A percentile compares a stretch with the other conserved stretches of the same genome.
Conservation (phyloP, 495 filamentous ascomycete genomes). For the Cryomyces minteri region DNA sequence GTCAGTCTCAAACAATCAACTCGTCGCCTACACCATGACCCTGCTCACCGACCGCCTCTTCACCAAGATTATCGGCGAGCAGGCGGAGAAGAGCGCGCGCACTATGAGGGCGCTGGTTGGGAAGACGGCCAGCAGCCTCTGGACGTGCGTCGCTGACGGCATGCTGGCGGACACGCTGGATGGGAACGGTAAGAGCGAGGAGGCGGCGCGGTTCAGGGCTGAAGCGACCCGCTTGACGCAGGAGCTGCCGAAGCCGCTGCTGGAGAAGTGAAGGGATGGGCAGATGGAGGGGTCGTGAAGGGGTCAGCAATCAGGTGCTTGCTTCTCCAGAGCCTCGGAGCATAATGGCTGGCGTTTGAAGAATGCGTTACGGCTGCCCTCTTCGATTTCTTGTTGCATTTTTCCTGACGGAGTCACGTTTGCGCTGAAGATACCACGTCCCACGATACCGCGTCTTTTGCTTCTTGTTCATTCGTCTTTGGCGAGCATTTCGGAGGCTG, state of each 20-base stretch:
- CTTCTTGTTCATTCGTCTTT: no score
- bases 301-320: no score
- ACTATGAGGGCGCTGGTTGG: slow-evolving; percentile 58
- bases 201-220: slow-evolving; percentile 29
- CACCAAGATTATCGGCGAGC: slow-evolving; percentile 65
- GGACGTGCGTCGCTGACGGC: slow-evolving; percentile 69
- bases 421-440: no score
- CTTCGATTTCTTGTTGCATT: no score
- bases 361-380: no score
- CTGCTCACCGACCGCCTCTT: slow-evolving; percentile 81
- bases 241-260: slow-evolving; percentile 8
- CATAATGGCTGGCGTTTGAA: no score
- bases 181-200: slow-evolving; percentile 44
- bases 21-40: slow-evolving; percentile 62
- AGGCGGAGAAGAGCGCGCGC: slow-evolving; percentile 72
- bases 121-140: slow-evolving; percentile 57
- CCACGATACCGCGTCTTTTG: no score
- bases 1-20: slow-evolving; percentile 42
- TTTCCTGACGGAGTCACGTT: no score
- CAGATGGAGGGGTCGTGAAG: neutral
- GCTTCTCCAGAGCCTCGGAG: no score
- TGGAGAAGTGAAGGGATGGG: neutral
- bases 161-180: slow-evolving; percentile 62
- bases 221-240: slow-evolving; percentile 7
- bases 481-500: no score